Evolutionary conservation across 2,329 filamentous ascomycete genomes (phyloP).

Genomic region (Monilinia polystroma): DNA sequence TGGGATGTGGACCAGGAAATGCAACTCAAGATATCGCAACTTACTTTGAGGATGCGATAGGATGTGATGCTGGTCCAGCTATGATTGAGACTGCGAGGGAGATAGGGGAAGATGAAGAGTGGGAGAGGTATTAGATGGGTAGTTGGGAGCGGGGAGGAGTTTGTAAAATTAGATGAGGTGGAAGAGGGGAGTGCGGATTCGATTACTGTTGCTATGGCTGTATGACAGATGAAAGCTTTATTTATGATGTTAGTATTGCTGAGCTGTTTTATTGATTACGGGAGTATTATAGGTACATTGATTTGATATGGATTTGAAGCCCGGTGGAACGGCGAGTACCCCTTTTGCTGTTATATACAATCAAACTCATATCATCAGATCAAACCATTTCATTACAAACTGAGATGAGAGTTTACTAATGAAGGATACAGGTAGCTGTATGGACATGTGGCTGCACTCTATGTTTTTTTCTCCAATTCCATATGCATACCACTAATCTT

Average conservation of each 20-base stretch:
- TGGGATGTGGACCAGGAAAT: conserved; percentile 40
- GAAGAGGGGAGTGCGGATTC: conserved; percentile 34
- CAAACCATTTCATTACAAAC: not conserved
- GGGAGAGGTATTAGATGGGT: conserved; percentile 32
- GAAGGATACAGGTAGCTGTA: not conserved
- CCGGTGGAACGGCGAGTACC: conserved; percentile 46
- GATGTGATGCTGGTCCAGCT: conserved; percentile 34
- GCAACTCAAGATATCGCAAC: conserved; percentile 36
- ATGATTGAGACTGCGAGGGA: conserved; percentile 37
- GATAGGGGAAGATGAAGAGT: conserved; percentile 31
- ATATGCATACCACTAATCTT: not conserved
- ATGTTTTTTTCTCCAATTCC: not conserved
- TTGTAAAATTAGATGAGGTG: conserved; percentile 30
- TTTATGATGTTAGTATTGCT: conserved; percentile 27
- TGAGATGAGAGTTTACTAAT: not conserved
- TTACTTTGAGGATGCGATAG: conserved; percentile 35
- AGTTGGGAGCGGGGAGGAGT: conserved; percentile 33
- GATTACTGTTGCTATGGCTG: conserved; percentile 35
- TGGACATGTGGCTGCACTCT: conserved; percentile 9
- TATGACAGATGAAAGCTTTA: conserved; percentile 21
- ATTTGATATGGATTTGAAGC: conserved; percentile 51
- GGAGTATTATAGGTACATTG: conserved; percentile 45
- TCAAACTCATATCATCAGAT: not conserved
- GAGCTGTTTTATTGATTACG: conserved; percentile 40
- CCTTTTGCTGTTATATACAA: not conserved